Base-by-base conservation (phyloP, 2,329 filamentous ascomycete genomes). In the Chlorencoelia australis region DNA sequence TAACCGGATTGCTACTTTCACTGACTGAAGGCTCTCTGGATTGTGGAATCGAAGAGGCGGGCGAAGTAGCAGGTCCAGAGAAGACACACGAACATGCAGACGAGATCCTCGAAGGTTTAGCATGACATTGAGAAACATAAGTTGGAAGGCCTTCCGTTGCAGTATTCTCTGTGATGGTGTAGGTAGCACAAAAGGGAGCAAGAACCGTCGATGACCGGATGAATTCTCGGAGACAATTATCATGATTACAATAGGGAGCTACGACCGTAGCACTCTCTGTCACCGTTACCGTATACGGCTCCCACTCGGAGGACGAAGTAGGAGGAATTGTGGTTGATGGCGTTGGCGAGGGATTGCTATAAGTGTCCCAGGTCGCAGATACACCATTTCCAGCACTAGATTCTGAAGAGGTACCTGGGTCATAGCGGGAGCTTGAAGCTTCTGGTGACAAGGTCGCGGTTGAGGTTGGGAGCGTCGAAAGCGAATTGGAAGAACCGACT, bases 181-280 rank as follows among this genome's bases (percentile, higher is more conserved):
- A 52, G 21, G 44, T 48, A 26, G 48, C 45, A 43, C 49, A 53
- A 33, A 53, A 53, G 2, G 30, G 18, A 13, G 21, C 29, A 17
- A 43, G 47, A 9, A 37, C 19, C 1, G 32, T 21, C 20, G 48
- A 49, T 11, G 43, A 40, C 30, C 39, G 29, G 10, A 47, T 43
- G 10, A 50, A 19, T 37, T 52, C 46, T 19, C 50, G 48, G 29
- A 48, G 40, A 26, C 50, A 53, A 24, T 52, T 53, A 26, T 53
- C 40, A 7, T 43, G 45, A 24, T 50, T 36, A 15, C 50, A 52
- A 11, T 45, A 37, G 7, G 33, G 24, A 6, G 36, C n/a, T 27
- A 28, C 15, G 3, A 39, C 17, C 15, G 34, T 30, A 15, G 40
- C n/a, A n/a, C n/a, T n/a, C n/a, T n/a, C n/a, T n/a, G n/a, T n/a